phyloP scores from a whole-genome alignment of 805 yeast genomes.

The Cyberlindnera saturnus region DNA sequence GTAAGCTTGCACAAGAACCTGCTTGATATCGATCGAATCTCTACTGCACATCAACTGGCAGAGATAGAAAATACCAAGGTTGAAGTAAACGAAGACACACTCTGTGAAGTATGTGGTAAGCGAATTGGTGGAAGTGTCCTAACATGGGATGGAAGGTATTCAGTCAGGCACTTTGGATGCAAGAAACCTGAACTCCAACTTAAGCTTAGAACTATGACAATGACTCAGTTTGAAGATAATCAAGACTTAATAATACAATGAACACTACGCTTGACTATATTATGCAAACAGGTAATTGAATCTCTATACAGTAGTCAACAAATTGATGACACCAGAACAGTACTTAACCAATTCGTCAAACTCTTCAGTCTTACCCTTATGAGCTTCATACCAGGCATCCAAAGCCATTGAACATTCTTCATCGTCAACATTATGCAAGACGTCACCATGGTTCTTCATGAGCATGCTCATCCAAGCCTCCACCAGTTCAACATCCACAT shows the following conservation, averaged over 20 bases:
- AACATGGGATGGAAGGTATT: slow-evolving; percentile 2
- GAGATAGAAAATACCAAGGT: slow-evolving; percentile 4
- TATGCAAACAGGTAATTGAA: neutral
- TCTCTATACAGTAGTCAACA: slow-evolving; percentile 33
- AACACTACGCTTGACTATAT: neutral
- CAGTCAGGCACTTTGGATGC: slow-evolving; percentile 21
- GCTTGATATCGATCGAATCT: slow-evolving; percentile 8
- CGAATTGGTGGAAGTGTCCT: slow-evolving; percentile 12
- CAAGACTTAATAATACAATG: neutral
- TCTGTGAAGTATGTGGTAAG: slow-evolving; percentile 11
- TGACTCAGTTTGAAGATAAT: slow-evolving; percentile 10
- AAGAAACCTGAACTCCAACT: neutral
- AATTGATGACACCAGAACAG: slow-evolving; percentile 72
- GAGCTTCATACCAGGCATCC: slow-evolving; percentile 41
- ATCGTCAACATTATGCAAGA: slow-evolving; percentile 41
- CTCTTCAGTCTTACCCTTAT: slow-evolving; percentile 34
- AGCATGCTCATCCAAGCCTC: slow-evolving; percentile 78
- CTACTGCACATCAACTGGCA: slow-evolving; percentile 3
- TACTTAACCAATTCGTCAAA: slow-evolving; percentile 69
- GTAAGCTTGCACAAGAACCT: slow-evolving; percentile 4
- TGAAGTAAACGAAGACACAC: slow-evolving; percentile 3
- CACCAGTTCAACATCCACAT: slow-evolving; percentile 65
- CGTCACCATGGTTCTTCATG: slow-evolving; percentile 77
- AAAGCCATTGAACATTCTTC: slow-evolving; percentile 40
- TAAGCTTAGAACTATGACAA: slow-evolving; percentile 10